Evolutionary conservation across 108 stramenopile species (phyloP).

Genomic region (Stephanodiscus minutulus): DNA sequence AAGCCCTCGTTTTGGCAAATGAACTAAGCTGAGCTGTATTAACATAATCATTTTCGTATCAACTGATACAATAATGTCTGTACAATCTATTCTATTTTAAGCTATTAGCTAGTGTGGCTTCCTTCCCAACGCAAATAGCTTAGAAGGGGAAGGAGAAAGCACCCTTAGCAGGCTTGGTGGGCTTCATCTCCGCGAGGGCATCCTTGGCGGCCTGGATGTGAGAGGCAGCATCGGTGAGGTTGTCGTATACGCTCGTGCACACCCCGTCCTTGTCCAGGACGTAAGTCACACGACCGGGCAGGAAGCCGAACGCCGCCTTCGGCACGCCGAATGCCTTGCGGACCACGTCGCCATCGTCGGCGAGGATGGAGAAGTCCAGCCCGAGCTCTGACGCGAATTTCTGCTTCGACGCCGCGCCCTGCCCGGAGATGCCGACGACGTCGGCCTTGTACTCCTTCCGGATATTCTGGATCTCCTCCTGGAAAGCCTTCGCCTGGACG

Average conservation of each 20-base stretch:
- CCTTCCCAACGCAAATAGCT: neutral
- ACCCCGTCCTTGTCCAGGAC: conserved; percentile 74
- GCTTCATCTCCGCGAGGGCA: conserved; percentile 54
- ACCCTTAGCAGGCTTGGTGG: neutral
- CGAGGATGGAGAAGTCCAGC: conserved; percentile 74
- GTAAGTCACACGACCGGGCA: conserved; percentile 83
- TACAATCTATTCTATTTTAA: conserved; percentile 8
- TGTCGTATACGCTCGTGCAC: conserved; percentile 68
- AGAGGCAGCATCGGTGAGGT: conserved; percentile 71
- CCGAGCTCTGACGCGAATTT: conserved; percentile 77
- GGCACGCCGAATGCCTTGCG: conserved; percentile 73
- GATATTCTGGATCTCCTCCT: conserved; percentile 64
- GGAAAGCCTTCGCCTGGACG: conserved; percentile 71
- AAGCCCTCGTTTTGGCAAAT: too few species aligned
- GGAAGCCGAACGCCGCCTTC: conserved; percentile 70
- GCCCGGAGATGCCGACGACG: conserved; percentile 81
- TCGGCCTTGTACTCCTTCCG: conserved; percentile 80
- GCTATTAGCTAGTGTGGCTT: neutral
- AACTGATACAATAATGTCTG: too few species aligned
- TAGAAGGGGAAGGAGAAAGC: conserved; percentile 5
- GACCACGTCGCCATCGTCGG: conserved; percentile 72
- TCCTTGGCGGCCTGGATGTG: conserved; percentile 73
- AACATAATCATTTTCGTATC: too few species aligned
- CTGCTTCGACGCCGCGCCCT: conserved; percentile 77
- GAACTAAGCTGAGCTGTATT: too few species aligned